Evolutionary conservation across 2,329 filamentous ascomycete genomes (phyloP).

Genomic region (Daldinia sp.): DNA sequence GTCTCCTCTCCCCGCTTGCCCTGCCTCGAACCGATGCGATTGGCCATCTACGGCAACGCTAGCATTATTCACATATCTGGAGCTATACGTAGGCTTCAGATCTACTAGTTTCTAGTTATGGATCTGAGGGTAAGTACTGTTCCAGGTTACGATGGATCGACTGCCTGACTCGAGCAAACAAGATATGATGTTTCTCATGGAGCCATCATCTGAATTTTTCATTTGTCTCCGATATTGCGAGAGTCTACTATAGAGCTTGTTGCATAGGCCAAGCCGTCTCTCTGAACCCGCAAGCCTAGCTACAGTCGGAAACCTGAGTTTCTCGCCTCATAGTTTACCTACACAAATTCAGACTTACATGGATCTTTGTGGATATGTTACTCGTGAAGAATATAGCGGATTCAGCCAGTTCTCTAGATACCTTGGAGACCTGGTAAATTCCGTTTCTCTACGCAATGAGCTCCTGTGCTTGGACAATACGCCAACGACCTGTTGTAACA

Average conservation of each 20-base stretch:
- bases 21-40: constrained; percentile 18
- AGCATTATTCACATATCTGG: constrained; percentile 33
- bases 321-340: constrained; percentile 1
- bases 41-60: constrained; percentile 14
- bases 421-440: constrained; percentile 1
- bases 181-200: constrained; percentile 6
- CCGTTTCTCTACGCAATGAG: constrained; percentile 9
- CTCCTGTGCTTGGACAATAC: neutral
- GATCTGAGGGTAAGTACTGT: constrained; percentile 8
- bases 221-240: constrained; percentile 16
- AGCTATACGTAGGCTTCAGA: constrained; percentile 11
- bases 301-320: constrained; percentile 16
- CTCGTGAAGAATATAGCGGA: neutral
- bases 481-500: neutral
- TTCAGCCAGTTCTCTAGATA: neutral
- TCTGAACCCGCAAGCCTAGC: constrained; percentile 13
- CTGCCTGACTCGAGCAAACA: constrained; percentile 22
- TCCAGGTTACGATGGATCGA: constrained; percentile 9
- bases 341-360: neutral
- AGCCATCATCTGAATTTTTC: constrained; percentile 1
- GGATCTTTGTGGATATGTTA: neutral
- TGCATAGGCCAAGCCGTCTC: constrained; percentile 12
- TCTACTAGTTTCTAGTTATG: constrained; percentile 9
- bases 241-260: neutral
- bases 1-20: constrained; percentile 6